Percentiles rank a stretch among this genome's conserved stretches.
phyloP scores from a whole-genome alignment of 129 eudicot genomes.

The Oenanthe sinensis region DNA sequence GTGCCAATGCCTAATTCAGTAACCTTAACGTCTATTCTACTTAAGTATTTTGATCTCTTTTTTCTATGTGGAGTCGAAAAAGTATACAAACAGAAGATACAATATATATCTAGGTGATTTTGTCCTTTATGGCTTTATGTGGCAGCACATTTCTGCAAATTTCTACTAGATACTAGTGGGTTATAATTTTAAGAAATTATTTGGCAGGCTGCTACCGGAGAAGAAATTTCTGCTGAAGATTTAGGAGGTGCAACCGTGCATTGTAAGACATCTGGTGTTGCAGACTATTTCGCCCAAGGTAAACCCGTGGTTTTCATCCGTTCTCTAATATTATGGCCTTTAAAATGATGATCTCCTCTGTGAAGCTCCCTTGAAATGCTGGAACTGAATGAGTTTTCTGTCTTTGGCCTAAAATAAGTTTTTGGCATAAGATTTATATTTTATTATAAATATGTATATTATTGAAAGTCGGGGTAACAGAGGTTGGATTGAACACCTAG shows the following conservation, averaged over 20 bases:
- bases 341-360: background rate
- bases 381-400: background rate
- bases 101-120: background rate
- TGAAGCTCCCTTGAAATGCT: background rate
- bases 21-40: background rate
- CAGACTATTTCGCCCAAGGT: conserved; percentile 95
- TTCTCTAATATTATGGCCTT: background rate
- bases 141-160: conserved; percentile 1
- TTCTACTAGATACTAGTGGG: background rate
- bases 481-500: background rate
- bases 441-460: background rate
- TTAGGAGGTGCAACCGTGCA: conserved; percentile 94
- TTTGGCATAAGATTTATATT: background rate
- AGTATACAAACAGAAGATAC: background rate
- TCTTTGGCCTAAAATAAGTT: background rate
- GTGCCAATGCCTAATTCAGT: background rate
- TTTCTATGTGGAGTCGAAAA: background rate
- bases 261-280: conserved; percentile 91
- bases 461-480: background rate
- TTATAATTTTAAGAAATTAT: conserved; percentile 16
- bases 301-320: conserved; percentile 6
- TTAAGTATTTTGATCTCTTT: background rate
- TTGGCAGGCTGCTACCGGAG: conserved; percentile 96
- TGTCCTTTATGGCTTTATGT: background rate
- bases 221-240: conserved; percentile 95